Percentiles rank a stretch among this genome's conserved stretches.
These are phyloP conservation scores for Hansenula sp. DNA, from an alignment of 1,139 yeast species.

Conservation along the genomic window DNA sequence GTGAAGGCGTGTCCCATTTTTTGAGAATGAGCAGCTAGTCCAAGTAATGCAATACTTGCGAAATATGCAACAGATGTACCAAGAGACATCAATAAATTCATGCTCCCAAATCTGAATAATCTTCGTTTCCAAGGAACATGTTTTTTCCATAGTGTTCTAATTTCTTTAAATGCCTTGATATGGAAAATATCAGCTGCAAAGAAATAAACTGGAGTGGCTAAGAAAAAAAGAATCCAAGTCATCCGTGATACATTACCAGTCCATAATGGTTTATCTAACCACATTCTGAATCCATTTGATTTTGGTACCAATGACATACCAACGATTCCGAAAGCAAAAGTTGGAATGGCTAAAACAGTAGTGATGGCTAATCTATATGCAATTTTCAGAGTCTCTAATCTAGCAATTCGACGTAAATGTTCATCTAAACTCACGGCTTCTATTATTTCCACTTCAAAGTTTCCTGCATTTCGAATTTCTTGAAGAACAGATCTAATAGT, in stretches of 20 bases:
- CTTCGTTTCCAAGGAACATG: slow-evolving; percentile 55
- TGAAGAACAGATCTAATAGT: slow-evolving; percentile 51
- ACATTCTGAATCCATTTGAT: slow-evolving; percentile 38
- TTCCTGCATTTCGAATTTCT: slow-evolving; percentile 45
- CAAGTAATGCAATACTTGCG: slow-evolving; percentile 58
- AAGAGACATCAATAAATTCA: slow-evolving; percentile 67
- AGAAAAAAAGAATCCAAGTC: slow-evolving; percentile 61
- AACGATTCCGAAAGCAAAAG: slow-evolving; percentile 65
- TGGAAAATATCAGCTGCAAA: slow-evolving; percentile 75
- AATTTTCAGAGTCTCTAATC: slow-evolving; percentile 44
- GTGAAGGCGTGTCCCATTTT: slow-evolving; percentile 38
- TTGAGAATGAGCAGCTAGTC: slow-evolving; percentile 41
- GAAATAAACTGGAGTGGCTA: slow-evolving; percentile 72
- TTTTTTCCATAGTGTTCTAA: slow-evolving; percentile 52
- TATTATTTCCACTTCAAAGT: slow-evolving; percentile 50
- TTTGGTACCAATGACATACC: slow-evolving; percentile 60
- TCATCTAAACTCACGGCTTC: slow-evolving; percentile 62
- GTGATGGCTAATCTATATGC: slow-evolving; percentile 46
- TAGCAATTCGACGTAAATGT: slow-evolving; percentile 49
- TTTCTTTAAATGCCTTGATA: slow-evolving; percentile 56
- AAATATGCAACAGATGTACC: slow-evolving; percentile 74
- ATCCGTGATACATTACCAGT: slow-evolving; percentile 57
- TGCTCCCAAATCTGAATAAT: slow-evolving; percentile 68
- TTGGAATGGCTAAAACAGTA: slow-evolving; percentile 57
- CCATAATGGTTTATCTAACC: slow-evolving; percentile 65